Base-by-base conservation (phyloP, 768 basidiomycete species). In the Gloeostereum incarnatum region DNA sequence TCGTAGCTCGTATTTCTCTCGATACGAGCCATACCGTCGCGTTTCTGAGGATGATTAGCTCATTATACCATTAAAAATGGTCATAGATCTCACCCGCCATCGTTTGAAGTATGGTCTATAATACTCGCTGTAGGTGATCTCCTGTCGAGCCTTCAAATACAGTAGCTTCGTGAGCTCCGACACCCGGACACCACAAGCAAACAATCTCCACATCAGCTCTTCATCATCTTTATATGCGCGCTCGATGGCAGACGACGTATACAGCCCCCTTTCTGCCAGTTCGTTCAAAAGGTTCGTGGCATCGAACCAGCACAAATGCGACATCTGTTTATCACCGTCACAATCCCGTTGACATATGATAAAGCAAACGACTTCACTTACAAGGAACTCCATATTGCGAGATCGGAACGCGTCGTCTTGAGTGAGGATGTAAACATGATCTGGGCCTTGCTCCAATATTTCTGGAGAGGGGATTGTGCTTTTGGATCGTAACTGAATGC, bases 41-140 rank as follows among this genome's bases (percentile, higher is more conserved):
- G 14, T 8, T 29, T 29, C 14, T 30, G 16, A 45, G 17, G 3
- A n/a, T 8, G 16, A 19, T 32, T 13, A 7, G 22, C 7, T 29
- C 14, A 29, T 8, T 29, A 29, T 14, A 14, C 3, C 8, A 24
- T 14, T 18, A 8, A 36, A 13, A 13, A 3, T 5, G 16, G 10
- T n/a, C 6, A 11, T 10, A 39, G 7, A 8, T 24, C 40, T 6
- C 17, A 47, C 46, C 16, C 46, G 45, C 10, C 38, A 47, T 11
- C 46, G 43, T 14, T 34, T 44, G 40, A 45, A 47, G 31, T 25
- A 47, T 18, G 46, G 43, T 4, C 37, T 37, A 17, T 36, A 47
- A 35, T 47, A 42, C 19, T 40, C 36, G 21, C 46, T 21, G 34
- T 37, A 39, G 10, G 38, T 47, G 26, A 45, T 38, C 5, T 38